These are phyloP conservation scores for Strombidium stylifer DNA, from an alignment of 73 alveolate genomes.

Conservation along the genomic window DNA sequence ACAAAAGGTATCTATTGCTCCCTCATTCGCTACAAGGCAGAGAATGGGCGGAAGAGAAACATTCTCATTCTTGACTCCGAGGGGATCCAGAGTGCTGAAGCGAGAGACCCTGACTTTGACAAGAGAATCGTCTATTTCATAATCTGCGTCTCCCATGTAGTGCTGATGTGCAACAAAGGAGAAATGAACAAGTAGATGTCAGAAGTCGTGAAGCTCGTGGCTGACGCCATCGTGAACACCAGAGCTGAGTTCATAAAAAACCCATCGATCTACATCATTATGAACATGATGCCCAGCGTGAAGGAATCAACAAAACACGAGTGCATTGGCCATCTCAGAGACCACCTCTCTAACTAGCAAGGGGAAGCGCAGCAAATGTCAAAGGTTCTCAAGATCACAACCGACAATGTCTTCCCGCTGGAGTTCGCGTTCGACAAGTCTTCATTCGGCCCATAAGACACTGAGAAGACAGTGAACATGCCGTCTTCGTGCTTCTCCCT, in stretches of 20 bases:
- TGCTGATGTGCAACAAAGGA: constrained; percentile 27
- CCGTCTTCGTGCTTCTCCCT: constrained; percentile 1
- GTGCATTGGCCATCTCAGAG: background rate
- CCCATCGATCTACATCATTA: background rate
- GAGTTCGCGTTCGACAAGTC: constrained; percentile 31
- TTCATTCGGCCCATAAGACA: background rate
- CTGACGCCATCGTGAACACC: background rate
- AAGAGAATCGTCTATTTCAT: constrained; percentile 48
- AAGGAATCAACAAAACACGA: background rate
- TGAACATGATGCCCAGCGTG: constrained; percentile 11
- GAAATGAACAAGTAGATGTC: constrained; percentile 22
- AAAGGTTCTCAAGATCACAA: background rate
- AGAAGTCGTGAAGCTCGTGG: constrained; percentile 8
- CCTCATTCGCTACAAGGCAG: constrained; percentile 3
- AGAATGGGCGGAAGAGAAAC: background rate
- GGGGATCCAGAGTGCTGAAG: constrained; percentile 58
- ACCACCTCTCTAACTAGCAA: background rate
- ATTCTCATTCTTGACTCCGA: constrained; percentile 60
- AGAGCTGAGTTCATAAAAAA: background rate
- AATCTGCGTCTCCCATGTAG: constrained; percentile 22
- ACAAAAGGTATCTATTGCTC: constrained; percentile 51
- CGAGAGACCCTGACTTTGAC: constrained; percentile 63
- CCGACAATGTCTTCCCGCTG: constrained; percentile 10
- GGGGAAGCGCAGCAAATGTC: background rate
- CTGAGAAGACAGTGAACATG: background rate